These are phyloP conservation scores for Escovopsis weberi DNA, from an alignment of 2,329 filamentous ascomycete species.

Conservation along the genomic window DNA sequence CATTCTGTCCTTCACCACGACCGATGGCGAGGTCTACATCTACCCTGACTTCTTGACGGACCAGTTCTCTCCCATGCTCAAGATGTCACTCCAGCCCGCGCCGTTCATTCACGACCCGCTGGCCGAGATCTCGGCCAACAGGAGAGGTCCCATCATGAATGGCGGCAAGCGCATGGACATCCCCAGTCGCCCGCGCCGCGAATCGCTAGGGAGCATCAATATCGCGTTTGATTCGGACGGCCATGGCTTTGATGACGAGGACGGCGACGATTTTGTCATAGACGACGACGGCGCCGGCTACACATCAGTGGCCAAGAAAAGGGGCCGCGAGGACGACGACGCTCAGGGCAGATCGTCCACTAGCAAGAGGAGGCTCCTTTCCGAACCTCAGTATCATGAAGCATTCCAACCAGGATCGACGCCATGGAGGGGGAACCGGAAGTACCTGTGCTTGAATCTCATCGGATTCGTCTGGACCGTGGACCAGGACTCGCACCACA, in stretches of 20 bases:
- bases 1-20: conserved; percentile 79
- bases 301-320: conserved; percentile 41
- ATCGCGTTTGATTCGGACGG: conserved; percentile 24
- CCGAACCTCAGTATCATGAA: conserved; percentile 57
- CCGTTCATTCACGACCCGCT: conserved; percentile 77
- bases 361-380: conserved; percentile 29
- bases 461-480: conserved; percentile 96
- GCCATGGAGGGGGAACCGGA: conserved; percentile 86
- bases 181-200: conserved; percentile 38
- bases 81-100: conserved; percentile 52
- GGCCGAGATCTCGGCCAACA: conserved; percentile 53
- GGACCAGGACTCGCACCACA: conserved; percentile 84
- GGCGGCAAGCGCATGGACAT: conserved; percentile 34
- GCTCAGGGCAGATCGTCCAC: conserved; percentile 11
- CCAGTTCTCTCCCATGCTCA: conserved; percentile 41
- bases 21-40: conserved; percentile 86
- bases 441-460: conserved; percentile 85
- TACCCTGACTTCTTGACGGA: conserved; percentile 54
- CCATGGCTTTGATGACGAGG: conserved; percentile 42
- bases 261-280: conserved; percentile 68
- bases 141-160: conserved; percentile 33
- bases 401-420: conserved; percentile 90
- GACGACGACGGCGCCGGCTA: conserved; percentile 96
- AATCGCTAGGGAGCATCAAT: conserved; percentile 64
- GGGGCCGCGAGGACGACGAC: conserved; percentile 33